These are phyloP conservation scores for Cronartium ribicola DNA, from an alignment of 1,284 basidiomycete species.

Conservation along the genomic window DNA sequence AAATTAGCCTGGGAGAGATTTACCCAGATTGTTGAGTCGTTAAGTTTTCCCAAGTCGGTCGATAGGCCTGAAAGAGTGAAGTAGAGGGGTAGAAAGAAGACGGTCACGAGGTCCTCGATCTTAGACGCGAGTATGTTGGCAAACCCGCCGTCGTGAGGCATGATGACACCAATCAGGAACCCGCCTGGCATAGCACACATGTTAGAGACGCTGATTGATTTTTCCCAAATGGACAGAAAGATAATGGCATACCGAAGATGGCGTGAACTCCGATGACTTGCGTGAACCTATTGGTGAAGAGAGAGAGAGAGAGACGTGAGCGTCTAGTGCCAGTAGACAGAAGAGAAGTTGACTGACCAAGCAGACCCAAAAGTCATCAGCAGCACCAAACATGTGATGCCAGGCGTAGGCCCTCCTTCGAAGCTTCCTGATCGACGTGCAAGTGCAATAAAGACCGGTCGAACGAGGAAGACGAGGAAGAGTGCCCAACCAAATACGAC, in stretches of 20 bases:
- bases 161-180: constrained; percentile 67
- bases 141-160: constrained; percentile 81
- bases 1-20: neutral
- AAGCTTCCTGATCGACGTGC: constrained; percentile 34
- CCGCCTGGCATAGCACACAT: constrained; percentile 45
- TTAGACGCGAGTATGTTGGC: constrained; percentile 42
- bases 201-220: constrained; percentile 46
- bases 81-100: constrained; percentile 51
- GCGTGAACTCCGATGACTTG: constrained; percentile 51
- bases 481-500: constrained; percentile 21
- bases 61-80: constrained; percentile 54
- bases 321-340: neutral
- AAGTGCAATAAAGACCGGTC: constrained; percentile 27
- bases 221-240: constrained; percentile 48
- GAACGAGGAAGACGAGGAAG: constrained; percentile 30
- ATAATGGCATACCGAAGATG: constrained; percentile 54
- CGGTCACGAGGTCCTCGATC: constrained; percentile 47
- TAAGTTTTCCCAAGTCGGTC: constrained; percentile 74
- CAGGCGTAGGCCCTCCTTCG: constrained; percentile 32
- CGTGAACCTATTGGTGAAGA: constrained; percentile 44
- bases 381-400: constrained; percentile 35
- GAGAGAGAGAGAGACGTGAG: constrained; percentile 1
- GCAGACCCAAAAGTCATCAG: constrained; percentile 38
- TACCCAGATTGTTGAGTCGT: constrained; percentile 56
- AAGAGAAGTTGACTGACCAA: constrained; percentile 15